phyloP scores from a whole-genome alignment of 805 yeast genomes.

The Candida sithepensis region DNA sequence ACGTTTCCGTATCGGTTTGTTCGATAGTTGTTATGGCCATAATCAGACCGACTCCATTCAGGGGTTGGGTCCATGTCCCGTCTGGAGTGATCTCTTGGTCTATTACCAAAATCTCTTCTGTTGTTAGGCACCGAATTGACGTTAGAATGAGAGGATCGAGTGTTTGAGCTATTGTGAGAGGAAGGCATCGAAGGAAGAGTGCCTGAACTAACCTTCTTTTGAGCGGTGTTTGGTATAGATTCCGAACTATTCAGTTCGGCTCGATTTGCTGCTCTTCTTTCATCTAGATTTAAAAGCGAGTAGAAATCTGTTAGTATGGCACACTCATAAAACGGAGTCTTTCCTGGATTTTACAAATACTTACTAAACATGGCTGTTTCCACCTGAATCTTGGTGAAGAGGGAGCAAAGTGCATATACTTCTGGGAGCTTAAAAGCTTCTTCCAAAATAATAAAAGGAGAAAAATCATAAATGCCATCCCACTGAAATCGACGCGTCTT shows the following conservation, averaged over 20 bases:
- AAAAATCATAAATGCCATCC: no score
- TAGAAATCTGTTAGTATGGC: slow-evolving; percentile 5
- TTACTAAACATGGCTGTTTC: slow-evolving; percentile 1
- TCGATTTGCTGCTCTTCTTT: slow-evolving; percentile 24
- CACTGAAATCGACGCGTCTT: no score
- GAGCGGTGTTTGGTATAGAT: not conserved
- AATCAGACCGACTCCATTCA: not conserved
- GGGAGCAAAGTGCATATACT: not conserved
- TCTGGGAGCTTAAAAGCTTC: not conserved
- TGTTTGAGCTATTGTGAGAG: not conserved
- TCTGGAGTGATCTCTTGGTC: not conserved
- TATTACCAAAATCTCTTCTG: not conserved
- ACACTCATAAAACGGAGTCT: no score
- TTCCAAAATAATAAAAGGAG: no score
- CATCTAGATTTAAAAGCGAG: slow-evolving; percentile 10
- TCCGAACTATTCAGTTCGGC: slow-evolving; percentile 8
- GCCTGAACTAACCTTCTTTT: not conserved
- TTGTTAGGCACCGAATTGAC: not conserved
- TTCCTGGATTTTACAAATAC: not conserved
- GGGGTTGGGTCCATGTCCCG: not conserved
- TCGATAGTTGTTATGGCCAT: slow-evolving; percentile 1
- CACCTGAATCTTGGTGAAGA: no score
- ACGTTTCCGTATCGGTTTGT: slow-evolving; percentile 3
- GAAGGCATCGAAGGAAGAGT: not conserved
- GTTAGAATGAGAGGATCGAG: not conserved